Evolutionary conservation across 805 yeast species (phyloP).

Genomic region (Saccharomycopsis selenospora): DNA sequence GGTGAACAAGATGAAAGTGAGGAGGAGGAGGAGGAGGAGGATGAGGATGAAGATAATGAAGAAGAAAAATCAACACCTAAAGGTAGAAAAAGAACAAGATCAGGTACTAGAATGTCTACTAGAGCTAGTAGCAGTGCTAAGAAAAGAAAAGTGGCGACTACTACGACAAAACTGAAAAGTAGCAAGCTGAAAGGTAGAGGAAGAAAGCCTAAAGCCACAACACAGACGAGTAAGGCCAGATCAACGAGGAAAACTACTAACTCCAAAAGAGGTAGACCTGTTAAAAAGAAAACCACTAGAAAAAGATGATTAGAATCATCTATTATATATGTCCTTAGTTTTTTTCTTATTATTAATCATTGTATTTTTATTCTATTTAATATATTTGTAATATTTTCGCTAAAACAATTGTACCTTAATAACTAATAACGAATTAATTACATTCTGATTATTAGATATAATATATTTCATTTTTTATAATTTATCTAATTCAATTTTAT

Average conservation of each 20-base stretch:
- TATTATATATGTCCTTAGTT: too few relatives aligned
- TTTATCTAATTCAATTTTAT: too few relatives aligned
- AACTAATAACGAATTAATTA: too few relatives aligned
- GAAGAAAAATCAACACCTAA: background rate
- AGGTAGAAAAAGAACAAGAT: conserved; percentile 1
- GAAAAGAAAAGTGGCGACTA: conserved; percentile 1
- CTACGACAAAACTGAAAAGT: background rate
- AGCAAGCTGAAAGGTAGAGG: background rate
- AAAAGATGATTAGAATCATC: too few relatives aligned
- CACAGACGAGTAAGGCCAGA: conserved; percentile 2
- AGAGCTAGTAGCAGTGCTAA: conserved; percentile 1
- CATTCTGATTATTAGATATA: too few relatives aligned
- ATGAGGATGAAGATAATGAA: conserved; percentile 2
- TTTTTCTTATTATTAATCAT: too few relatives aligned
- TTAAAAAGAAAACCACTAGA: background rate
- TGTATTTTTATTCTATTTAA: too few relatives aligned
- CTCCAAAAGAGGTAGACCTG: background rate
- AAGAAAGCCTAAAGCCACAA: background rate
- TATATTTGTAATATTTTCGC: too few relatives aligned
- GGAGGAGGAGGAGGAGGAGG: conserved; percentile 4
- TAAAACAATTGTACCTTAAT: too few relatives aligned
- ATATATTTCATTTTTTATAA: too few relatives aligned
- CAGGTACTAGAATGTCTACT: conserved; percentile 1
- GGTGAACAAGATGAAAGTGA: background rate
- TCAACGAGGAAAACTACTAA: background rate